Base-by-base conservation (phyloP, 225 moss, liverwort and hornwort species). In the Polytrichum commune region DNA sequence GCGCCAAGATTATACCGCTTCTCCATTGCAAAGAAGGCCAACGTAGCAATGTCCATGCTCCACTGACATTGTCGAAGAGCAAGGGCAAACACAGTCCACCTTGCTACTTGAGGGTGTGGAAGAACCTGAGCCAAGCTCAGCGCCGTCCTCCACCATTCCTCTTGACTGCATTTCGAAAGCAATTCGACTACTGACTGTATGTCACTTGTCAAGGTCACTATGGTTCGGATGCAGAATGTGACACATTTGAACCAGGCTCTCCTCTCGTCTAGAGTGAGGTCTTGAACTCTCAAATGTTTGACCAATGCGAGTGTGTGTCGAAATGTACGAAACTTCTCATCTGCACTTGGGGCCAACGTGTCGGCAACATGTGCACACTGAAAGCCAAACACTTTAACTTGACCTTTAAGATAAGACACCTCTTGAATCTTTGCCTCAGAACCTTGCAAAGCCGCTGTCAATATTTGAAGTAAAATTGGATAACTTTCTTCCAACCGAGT, bases 41-140 rank as follows among this genome's bases (percentile, higher is more conserved):
- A 69, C 1, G 78, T 78, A 29, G 67, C 63, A 2, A 86, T 78
- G 63, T 86, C 86, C 74, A 80, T 73, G 74, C 72, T 86, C 83
- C 83, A 86, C 55, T 83, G 76, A 54, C 63, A 78, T 0, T 75
- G 70, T 4, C 78, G 80, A 54, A 86, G 68, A 5, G 71, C 68
- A 29, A 83, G 76, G 53, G 72, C 65, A 54, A 83, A 86, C 6
- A 7, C 1, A 5, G 78, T 79, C 80, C 80, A 86, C 18, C 86
- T 74, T 22, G 5, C 0, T 10, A 80, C 68, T 6, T 19, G 10
- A 57, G 57, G 73, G 16, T 63, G 71, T 1, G 83, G 80, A 23
- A 33, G 75, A 26, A 79, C 86, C 25, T 74, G 79, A 20, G 80
- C 58, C 16, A 86, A 73, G 30, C 77, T 67, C 67, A 86, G 26